Base-by-base conservation (phyloP, 1,284 basidiomycete species). In the Rhodotorula mucilaginosa region DNA sequence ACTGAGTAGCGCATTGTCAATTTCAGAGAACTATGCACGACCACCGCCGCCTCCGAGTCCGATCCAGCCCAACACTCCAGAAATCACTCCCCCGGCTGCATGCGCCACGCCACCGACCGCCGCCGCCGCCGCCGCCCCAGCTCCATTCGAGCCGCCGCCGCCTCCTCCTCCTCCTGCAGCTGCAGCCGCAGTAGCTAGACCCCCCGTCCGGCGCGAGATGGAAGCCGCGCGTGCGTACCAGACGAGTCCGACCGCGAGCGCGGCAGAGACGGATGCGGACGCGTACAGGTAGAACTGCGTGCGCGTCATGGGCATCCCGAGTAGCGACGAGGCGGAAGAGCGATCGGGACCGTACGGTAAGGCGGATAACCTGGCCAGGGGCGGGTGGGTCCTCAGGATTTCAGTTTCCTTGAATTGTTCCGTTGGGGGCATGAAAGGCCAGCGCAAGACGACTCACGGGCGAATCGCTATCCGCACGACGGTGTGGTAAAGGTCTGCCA, bases 401-500 rank as follows among this genome's bases (percentile, higher is more conserved):
- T 21, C 7, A 12, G 3, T 12, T 7, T n/a, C n/a, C n/a, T n/a
- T n/a, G n/a, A n/a, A n/a, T 2, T 13, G 12, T 5, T 8, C 10
- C n/a, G n/a, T n/a, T n/a, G n/a, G n/a, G n/a, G 26, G 26, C 26
- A 26, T 26, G 26, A 26, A 26, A 26, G 26, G 1, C 26, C 26
- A 26, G 26, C 26, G 26, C 26, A 26, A 26, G 26, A 26, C 26
- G 26, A 83, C 90, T 79, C 81, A 93, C 91, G 91, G 91, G 75
- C 89, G 88, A 84, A 92, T 88, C 15, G 92, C 93, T 78, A 93
- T 89, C 68, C 86, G 84, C 79, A 90, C 92, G 74, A 95, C 90
- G 49, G 88, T 88, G 78, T 90, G 88, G 84, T 92, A 95, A 48
- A 96, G 87, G 80, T 94, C 92, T n/a, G 93, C 93, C 29, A 87